phyloP scores from a whole-genome alignment of 1,284 basidiomycete genomes.

The Ceratobasidium sp. region DNA sequence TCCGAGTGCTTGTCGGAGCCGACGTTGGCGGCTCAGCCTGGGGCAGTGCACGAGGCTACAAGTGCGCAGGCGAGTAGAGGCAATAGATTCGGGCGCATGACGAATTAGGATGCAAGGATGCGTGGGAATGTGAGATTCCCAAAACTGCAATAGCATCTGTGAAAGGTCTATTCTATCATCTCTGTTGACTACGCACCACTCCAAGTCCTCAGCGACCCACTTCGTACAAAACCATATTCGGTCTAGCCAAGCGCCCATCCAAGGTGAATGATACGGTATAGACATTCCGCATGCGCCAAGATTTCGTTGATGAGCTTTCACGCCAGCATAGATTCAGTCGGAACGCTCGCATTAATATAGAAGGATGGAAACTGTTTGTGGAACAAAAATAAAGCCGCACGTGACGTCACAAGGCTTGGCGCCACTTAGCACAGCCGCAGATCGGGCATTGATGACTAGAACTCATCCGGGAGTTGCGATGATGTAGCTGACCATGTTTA shows the following conservation, averaged over 20 bases:
- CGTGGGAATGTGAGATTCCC: background rate
- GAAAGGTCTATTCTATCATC: conserved; percentile 31
- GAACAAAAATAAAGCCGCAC: no score
- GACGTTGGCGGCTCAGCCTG: conserved; percentile 21
- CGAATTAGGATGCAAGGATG: background rate
- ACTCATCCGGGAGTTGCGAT: no score
- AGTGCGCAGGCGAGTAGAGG: conserved; percentile 24
- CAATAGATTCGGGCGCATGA: conserved; percentile 9
- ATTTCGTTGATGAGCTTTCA: no score
- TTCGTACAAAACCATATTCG: background rate
- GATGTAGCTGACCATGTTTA: no score
- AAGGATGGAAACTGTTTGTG: no score
- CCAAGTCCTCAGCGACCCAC: background rate
- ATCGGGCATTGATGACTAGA: no score
- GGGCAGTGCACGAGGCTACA: conserved; percentile 36
- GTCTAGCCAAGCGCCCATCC: background rate
- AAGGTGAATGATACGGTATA: no score
- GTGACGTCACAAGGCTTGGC: no score
- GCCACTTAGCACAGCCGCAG: no score
- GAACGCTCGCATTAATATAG: no score
- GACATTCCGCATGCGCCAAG: no score
- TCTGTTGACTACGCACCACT: conserved; percentile 16
- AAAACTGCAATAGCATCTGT: background rate
- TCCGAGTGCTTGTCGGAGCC: conserved; percentile 7
- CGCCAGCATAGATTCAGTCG: no score